A percentile compares a stretch with the other conserved stretches of the same genome.
Evolutionary conservation across 495 filamentous ascomycete genomes (phyloP).

Genomic region (Cenococcum geophilum): DNA sequence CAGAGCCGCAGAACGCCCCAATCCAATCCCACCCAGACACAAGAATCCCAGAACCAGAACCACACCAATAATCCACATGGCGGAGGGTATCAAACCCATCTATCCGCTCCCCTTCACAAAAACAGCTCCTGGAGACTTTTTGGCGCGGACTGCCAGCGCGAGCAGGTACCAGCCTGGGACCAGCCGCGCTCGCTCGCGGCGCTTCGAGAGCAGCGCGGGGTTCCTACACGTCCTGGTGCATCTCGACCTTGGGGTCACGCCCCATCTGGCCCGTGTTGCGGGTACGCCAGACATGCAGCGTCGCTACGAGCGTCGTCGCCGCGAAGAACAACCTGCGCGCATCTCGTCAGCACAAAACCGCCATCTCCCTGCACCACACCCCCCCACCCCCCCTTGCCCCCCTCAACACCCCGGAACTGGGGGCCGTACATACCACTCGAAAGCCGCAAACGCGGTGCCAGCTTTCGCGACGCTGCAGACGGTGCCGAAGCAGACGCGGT

Average conservation of each 20-base stretch:
- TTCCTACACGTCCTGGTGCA: slow-evolving; percentile 36
- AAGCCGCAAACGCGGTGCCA: slow-evolving; percentile 49
- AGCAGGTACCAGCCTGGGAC: neutral
- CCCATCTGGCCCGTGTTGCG: slow-evolving; percentile 14
- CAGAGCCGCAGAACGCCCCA: neutral
- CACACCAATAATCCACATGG: neutral
- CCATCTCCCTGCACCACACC: neutral
- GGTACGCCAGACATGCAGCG: slow-evolving; percentile 35
- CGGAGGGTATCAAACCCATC: neutral
- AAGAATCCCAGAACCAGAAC: neutral
- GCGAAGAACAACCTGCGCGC: slow-evolving; percentile 46
- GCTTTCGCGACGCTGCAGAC: slow-evolving; percentile 49
- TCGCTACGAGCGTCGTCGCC: slow-evolving; percentile 41
- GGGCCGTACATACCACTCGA: slow-evolving; percentile 50
- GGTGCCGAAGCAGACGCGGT: slow-evolving; percentile 44
- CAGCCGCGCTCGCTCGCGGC: neutral
- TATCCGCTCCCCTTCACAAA: neutral
- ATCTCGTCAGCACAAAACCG: neutral
- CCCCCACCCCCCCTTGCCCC: neutral
- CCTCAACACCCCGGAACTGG: slow-evolving; percentile 1
- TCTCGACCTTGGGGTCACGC: slow-evolving; percentile 34
- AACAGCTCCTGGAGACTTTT: neutral
- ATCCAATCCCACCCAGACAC: neutral
- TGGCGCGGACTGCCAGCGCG: neutral
- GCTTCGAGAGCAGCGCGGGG: neutral